These are phyloP conservation scores for Sistotremastrum niveocremeum DNA, from an alignment of 768 basidiomycete genomes.

Conservation along the genomic window DNA sequence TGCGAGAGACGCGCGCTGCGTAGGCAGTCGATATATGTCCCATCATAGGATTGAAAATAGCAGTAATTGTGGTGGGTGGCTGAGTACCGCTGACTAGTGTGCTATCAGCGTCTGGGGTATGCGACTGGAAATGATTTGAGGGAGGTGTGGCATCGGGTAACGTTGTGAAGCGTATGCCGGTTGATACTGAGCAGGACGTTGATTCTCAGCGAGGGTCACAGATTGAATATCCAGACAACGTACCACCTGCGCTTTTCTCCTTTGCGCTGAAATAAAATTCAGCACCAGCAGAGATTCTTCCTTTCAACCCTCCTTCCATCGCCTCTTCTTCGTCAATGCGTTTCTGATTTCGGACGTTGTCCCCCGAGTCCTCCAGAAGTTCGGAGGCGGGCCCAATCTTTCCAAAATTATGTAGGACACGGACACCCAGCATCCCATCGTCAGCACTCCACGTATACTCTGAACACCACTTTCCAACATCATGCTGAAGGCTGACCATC, in stretches of 20 bases:
- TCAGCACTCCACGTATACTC: conserved; percentile 93
- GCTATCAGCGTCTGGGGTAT: conserved; percentile 16
- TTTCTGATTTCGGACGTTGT: conserved; percentile 29
- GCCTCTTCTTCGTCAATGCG: conserved; percentile 94
- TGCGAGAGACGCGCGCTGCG: conserved; percentile 72
- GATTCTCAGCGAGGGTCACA: background rate
- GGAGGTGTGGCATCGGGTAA: conserved; percentile 66
- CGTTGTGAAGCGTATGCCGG: conserved; percentile 89
- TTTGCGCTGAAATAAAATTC: conserved; percentile 90
- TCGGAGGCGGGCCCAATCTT: conserved; percentile 30
- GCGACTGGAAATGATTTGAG: conserved; percentile 38
- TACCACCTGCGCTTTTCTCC: conserved; percentile 85
- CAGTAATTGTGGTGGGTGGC: conserved; percentile 89
- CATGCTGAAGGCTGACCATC: conserved; percentile 83
- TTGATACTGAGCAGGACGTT: conserved; percentile 48
- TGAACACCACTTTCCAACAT: conserved; percentile 82
- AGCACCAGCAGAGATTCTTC: conserved; percentile 82
- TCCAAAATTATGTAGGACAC: conserved; percentile 88
- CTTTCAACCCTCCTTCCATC: conserved; percentile 81
- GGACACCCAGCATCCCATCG: conserved; percentile 85
- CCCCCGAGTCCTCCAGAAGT: conserved; percentile 18
- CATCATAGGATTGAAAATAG: conserved; percentile 91
- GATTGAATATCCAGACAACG: conserved; percentile 14
- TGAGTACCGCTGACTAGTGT: conserved; percentile 35
- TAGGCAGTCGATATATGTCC: conserved; percentile 90